phyloP scores from a whole-genome alignment of 345 rosid species.

The Anastatica hierochuntica region DNA sequence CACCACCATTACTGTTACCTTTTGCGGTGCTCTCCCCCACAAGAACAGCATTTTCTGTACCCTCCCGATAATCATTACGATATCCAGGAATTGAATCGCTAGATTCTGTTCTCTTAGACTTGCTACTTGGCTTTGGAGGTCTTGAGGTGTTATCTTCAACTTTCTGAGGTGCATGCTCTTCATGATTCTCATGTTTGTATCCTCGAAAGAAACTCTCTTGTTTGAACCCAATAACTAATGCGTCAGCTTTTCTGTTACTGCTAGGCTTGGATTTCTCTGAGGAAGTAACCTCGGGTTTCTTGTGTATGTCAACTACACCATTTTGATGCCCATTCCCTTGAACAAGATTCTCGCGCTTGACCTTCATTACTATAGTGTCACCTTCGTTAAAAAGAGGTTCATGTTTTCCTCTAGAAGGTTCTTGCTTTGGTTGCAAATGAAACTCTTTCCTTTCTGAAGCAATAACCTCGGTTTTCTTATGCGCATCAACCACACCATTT shows the following conservation, averaged over 20 bases:
- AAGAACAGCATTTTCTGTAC: constrained; percentile 34
- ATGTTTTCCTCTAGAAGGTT: constrained; percentile 24
- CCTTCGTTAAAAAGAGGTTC: constrained; percentile 21
- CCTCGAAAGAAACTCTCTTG: constrained; percentile 29
- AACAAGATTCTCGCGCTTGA: constrained; percentile 24
- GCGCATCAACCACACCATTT: constrained; percentile 27
- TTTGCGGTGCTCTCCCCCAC: constrained; percentile 20
- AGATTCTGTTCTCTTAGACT: constrained; percentile 33
- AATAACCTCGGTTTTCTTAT: constrained; percentile 30
- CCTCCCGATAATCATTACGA: constrained; percentile 32
- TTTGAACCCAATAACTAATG: constrained; percentile 28
- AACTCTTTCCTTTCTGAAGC: constrained; percentile 13
- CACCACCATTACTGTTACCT: constrained; percentile 20
- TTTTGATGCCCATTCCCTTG: constrained; percentile 31
- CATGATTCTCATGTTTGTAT: constrained; percentile 29
- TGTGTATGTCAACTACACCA: constrained; percentile 26
- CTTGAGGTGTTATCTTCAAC: constrained; percentile 32
- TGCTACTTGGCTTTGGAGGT: constrained; percentile 37
- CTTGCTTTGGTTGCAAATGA: constrained; percentile 25
- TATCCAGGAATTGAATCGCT: constrained; percentile 22
- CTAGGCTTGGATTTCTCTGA: constrained; percentile 32
- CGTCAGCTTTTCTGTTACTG: constrained; percentile 33
- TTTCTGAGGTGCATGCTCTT: constrained; percentile 29
- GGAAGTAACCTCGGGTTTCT: constrained; percentile 30
- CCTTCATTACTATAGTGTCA: constrained; percentile 28